Evolutionary conservation across 2,329 filamentous ascomycete species (phyloP).

Genomic region (Metarhizium guizhouense): DNA sequence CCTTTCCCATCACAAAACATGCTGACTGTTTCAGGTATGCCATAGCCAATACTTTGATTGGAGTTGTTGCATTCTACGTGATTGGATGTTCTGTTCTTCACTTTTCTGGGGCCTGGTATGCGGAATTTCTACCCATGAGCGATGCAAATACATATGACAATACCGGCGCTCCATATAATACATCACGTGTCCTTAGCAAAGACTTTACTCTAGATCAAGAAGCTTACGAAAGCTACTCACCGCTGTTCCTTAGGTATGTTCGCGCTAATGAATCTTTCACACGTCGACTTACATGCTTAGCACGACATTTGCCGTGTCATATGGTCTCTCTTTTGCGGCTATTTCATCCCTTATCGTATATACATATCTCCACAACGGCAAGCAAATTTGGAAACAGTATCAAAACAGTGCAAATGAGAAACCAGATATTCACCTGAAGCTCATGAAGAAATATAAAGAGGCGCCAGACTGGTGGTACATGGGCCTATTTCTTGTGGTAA

Average conservation of each 20-base stretch:
- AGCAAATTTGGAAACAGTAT: conserved; percentile 56
- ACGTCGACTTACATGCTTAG: conserved; percentile 25
- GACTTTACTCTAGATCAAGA: conserved; percentile 53
- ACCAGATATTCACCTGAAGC: conserved; percentile 55
- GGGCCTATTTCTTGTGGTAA: conserved; percentile 43
- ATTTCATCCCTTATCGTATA: conserved; percentile 63
- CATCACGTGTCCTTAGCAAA: conserved; percentile 50
- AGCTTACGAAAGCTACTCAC: conserved; percentile 59
- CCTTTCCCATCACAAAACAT: neutral
- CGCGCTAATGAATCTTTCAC: no score
- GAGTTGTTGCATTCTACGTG: conserved; percentile 57
- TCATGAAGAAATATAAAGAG: conserved; percentile 55
- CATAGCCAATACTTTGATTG: conserved; percentile 63
- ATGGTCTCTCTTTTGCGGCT: conserved; percentile 64
- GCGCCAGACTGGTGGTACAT: conserved; percentile 58
- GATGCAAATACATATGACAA: conserved; percentile 66
- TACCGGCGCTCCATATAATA: conserved; percentile 54
- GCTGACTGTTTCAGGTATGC: conserved; percentile 43
- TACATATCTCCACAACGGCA: conserved; percentile 56
- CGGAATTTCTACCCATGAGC: conserved; percentile 57
- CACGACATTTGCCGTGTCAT: conserved; percentile 61
- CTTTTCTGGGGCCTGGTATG: conserved; percentile 58
- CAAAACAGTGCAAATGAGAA: conserved; percentile 49
- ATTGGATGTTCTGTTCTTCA: conserved; percentile 51
- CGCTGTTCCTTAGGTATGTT: conserved; percentile 50